These are phyloP conservation scores for Phaffomyces opuntiae DNA, from an alignment of 805 yeast genomes.

Conservation along the genomic window DNA sequence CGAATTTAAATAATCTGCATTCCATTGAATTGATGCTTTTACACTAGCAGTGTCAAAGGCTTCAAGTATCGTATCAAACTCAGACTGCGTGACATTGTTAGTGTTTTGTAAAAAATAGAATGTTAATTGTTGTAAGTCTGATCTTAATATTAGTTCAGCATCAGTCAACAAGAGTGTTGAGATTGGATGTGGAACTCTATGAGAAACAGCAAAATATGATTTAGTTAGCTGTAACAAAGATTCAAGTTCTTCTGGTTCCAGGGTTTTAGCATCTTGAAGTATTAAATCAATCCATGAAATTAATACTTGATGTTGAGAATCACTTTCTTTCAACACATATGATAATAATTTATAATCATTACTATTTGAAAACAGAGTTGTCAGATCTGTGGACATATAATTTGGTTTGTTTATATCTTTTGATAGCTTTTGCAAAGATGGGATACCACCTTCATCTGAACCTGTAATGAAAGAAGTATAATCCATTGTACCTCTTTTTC, in stretches of 20 bases:
- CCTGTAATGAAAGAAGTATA: slow-evolving; percentile 2
- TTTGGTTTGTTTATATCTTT: neutral
- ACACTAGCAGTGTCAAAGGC: slow-evolving; percentile 2
- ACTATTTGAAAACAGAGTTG: slow-evolving; percentile 6
- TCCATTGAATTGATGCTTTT: slow-evolving; percentile 4
- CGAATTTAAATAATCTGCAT: slow-evolving; percentile 5
- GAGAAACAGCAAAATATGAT: slow-evolving; percentile 5
- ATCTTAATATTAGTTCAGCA: neutral
- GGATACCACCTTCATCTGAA: slow-evolving; percentile 2
- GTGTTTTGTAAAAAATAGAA: slow-evolving; percentile 10
- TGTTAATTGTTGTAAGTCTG: neutral
- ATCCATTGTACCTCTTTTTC: slow-evolving; percentile 9
- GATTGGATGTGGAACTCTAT: slow-evolving; percentile 7
- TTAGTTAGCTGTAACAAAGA: slow-evolving; percentile 6
- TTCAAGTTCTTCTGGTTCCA: neutral
- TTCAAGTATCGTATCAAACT: neutral
- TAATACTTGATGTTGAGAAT: slow-evolving; percentile 1
- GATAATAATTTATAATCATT: slow-evolving; percentile 5
- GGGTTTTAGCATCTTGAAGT: slow-evolving; percentile 2
- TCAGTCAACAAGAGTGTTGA: slow-evolving; percentile 5
- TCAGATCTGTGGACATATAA: slow-evolving; percentile 3
- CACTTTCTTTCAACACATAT: slow-evolving; percentile 2
- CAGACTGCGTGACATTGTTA: neutral
- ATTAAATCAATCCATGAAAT: slow-evolving; percentile 9
- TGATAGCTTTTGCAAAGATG: slow-evolving; percentile 5